Evolutionary conservation across 1,284 basidiomycete species (phyloP), one percentile per base, ranked within the genome.

Genomic region (Pascua guehoae): DNA sequence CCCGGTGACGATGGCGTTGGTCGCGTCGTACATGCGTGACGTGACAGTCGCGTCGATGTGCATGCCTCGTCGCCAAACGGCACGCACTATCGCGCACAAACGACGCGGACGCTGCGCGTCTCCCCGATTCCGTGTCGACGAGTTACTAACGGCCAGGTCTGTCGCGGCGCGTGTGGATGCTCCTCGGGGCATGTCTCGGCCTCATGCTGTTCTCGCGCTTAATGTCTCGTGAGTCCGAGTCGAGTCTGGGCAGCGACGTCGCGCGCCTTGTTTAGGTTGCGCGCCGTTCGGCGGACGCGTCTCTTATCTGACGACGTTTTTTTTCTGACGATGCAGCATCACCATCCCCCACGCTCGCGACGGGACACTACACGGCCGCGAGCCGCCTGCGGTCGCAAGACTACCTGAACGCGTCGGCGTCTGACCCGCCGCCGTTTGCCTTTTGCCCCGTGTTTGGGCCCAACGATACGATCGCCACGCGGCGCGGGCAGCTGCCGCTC

Each of bases 381-480:
- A 47, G 54, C 3, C 54, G 57, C 12, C 61, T 59, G 16, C 54
- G 59, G 9, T 45, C 61, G 11, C 38, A 43, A 44, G 76, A 80
- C 60, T 79, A 79, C 60, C 67, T 80, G 54, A 80, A 80, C 63
- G 74, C 75, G 46, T 78, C 77, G 17, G 60, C 50, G 67, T 78
- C 70, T 18, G 83, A 86, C 52, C 81, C 83, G 9, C 86, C 85
- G 58, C 92, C 93, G 0, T 97, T 97, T 74, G 79, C 82, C 0
- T 97, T 97, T 75, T 97, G 93, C 71, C 92, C 93, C 0, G 82
- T 85, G 3, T 89, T 88, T 72, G 89, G 90, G 3, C 86, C 88
- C 12, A 84, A 84, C 2, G 93, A 96, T 74, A 81, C 82, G 45
- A 79, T 96, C 47, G 88, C 85, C 2, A 75, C 80, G 41, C 87